phyloP scores from a whole-genome alignment of 2,329 filamentous ascomycete species.

The Talaromyces verruculosus region DNA sequence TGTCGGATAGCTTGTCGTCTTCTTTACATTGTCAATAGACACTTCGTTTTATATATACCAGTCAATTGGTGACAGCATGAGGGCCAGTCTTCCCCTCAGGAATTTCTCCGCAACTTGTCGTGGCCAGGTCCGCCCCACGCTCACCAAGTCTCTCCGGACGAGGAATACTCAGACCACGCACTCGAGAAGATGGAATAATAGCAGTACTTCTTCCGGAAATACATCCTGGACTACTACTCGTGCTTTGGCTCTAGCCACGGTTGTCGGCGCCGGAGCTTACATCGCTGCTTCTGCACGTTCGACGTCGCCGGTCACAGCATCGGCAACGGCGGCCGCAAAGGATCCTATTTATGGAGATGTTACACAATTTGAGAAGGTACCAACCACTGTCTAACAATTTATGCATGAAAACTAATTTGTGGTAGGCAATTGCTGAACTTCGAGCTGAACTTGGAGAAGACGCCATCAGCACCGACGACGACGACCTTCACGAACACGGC shows the following conservation, averaged over 20 bases:
- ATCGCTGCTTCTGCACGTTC: constrained; percentile 47
- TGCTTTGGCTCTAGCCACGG: constrained; percentile 50
- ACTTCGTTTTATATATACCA: background rate
- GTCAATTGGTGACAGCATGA: constrained; percentile 12
- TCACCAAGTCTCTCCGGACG: constrained; percentile 18
- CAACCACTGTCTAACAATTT: background rate
- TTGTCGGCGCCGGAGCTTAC: constrained; percentile 55
- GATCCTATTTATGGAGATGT: constrained; percentile 40
- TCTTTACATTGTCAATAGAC: background rate
- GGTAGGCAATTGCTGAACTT: constrained; percentile 59
- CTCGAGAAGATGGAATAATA: constrained; percentile 21
- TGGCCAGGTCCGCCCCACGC: constrained; percentile 28
- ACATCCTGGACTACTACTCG: constrained; percentile 49
- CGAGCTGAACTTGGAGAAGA: constrained; percentile 56
- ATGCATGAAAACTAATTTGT: background rate
- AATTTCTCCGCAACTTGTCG: constrained; percentile 23
- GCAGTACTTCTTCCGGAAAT: constrained; percentile 23
- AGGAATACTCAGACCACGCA: background rate
- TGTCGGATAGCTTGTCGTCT: too few relatives aligned
- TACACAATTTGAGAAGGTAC: constrained; percentile 43
- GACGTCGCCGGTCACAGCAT: constrained; percentile 23
- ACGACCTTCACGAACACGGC: constrained; percentile 64
- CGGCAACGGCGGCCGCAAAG: constrained; percentile 11
- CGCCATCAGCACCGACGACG: constrained; percentile 62
- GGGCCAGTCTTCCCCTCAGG: constrained; percentile 12